These are phyloP conservation scores for Funneliformis mosseae DNA, from an alignment of 192 early-diverging fungal genomes.

Conservation along the genomic window DNA sequence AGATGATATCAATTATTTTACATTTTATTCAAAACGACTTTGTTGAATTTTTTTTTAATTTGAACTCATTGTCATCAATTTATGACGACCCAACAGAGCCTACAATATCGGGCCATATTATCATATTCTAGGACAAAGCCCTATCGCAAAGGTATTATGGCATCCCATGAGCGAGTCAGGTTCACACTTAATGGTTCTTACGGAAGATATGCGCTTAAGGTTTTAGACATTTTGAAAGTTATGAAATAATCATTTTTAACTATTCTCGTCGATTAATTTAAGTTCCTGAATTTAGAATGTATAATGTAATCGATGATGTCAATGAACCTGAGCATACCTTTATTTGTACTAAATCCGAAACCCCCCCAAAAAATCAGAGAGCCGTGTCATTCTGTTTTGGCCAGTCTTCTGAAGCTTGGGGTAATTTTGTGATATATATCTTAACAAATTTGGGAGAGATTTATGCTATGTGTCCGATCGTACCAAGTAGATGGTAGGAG, in stretches of 20 bases:
- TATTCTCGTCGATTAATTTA: conserved; percentile 1
- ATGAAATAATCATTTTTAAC: neutral
- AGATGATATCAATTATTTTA: neutral
- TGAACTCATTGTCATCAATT: neutral
- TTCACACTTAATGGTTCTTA: conserved; percentile 71
- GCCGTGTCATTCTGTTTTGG: conserved; percentile 55
- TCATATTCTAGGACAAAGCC: conserved; percentile 37
- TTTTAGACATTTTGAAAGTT: conserved; percentile 20
- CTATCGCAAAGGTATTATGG: conserved; percentile 74
- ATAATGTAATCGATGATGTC: conserved; percentile 61
- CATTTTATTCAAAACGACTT: neutral
- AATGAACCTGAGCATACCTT: conserved; percentile 71
- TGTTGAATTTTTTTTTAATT: neutral
- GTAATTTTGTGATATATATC: conserved; percentile 69
- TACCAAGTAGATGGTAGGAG: conserved; percentile 66
- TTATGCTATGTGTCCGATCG: conserved; percentile 75
- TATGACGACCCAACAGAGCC: neutral
- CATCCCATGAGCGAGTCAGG: conserved; percentile 74
- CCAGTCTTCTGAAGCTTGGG: conserved; percentile 60
- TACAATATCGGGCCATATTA: conserved; percentile 37
- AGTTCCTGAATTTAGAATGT: conserved; percentile 55
- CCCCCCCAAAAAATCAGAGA: conserved; percentile 37
- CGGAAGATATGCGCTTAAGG: conserved; percentile 63
- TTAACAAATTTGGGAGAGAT: conserved; percentile 71
- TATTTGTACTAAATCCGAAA: conserved; percentile 45